These are phyloP conservation scores for Coelastrella sp. DNA, from an alignment of 139 green algal genomes.

Conservation along the genomic window DNA sequence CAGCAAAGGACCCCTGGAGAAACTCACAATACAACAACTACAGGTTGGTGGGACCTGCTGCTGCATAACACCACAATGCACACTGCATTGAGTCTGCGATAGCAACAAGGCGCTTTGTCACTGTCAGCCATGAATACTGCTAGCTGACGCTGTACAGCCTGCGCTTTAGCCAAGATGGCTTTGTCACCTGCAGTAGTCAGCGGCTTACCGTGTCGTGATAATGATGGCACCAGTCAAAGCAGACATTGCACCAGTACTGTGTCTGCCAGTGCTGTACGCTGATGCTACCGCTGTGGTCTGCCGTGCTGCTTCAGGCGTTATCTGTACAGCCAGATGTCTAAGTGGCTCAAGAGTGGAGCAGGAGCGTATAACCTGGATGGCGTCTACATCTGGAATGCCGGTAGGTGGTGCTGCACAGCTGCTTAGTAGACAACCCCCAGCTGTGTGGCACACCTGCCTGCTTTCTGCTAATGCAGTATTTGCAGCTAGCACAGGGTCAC, in stretches of 20 bases:
- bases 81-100: too few species aligned
- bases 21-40: slow-evolving; percentile 43
- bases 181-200: too few species aligned
- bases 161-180: too few species aligned
- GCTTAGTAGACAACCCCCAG: background rate
- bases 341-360: slow-evolving; percentile 33
- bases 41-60: slow-evolving; percentile 1
- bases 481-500: background rate
- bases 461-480: background rate
- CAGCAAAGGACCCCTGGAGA: slow-evolving; percentile 45
- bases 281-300: background rate
- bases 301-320: slow-evolving; percentile 24
- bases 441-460: background rate
- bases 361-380: slow-evolving; percentile 17
- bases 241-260: too few species aligned
- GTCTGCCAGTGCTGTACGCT: background rate
- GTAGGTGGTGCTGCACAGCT: background rate
- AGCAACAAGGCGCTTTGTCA: too few species aligned
- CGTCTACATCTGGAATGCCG: slow-evolving; percentile 48
- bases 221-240: too few species aligned
- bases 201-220: too few species aligned
- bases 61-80: too few species aligned
- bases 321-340: slow-evolving; percentile 33
- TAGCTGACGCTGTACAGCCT: too few species aligned
- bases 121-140: too few species aligned